These are phyloP conservation scores for Euphorbia peplus DNA, from an alignment of 345 rosid genomes.

Conservation along the genomic window DNA sequence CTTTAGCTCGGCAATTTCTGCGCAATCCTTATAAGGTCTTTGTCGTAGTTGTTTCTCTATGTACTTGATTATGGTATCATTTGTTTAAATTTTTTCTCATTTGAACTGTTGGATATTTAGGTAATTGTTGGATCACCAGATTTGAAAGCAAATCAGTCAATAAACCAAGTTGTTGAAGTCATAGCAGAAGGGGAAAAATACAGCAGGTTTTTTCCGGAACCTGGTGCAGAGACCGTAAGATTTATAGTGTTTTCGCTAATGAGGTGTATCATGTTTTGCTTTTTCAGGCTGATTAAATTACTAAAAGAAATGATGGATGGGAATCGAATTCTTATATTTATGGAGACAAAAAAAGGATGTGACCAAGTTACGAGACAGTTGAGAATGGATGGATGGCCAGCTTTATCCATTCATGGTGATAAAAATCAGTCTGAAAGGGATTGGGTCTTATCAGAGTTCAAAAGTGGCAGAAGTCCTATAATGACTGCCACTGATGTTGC, in stretches of 20 bases:
- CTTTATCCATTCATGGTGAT: slow-evolving; percentile 96
- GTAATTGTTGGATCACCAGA: slow-evolving; percentile 81
- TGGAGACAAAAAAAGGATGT: slow-evolving; percentile 93
- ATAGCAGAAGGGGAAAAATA: slow-evolving; percentile 77
- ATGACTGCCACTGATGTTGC: slow-evolving; percentile 99
- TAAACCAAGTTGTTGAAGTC: slow-evolving; percentile 84
- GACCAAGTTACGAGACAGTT: slow-evolving; percentile 92
- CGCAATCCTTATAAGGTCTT: slow-evolving; percentile 81
- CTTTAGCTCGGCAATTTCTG: slow-evolving; percentile 84
- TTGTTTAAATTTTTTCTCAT: slow-evolving; percentile 5
- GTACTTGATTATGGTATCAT: neutral
- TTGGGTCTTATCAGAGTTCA: slow-evolving; percentile 93
- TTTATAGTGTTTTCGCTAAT: slow-evolving; percentile 1
- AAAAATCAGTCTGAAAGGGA: slow-evolving; percentile 94
- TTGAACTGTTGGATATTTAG: slow-evolving; percentile 34
- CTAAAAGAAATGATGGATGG: slow-evolving; percentile 85
- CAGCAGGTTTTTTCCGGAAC: slow-evolving; percentile 56
- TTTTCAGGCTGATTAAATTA: slow-evolving; percentile 63
- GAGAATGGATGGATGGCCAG: slow-evolving; percentile 99
- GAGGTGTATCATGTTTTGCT: slow-evolving; percentile 7
- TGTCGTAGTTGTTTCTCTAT: neutral
- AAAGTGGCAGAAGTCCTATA: slow-evolving; percentile 84
- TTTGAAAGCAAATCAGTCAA: slow-evolving; percentile 90
- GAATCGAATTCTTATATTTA: slow-evolving; percentile 74
- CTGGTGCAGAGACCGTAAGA: slow-evolving; percentile 4